Base-by-base conservation (phyloP, 2,329 filamentous ascomycete genomes). In the Microsporum audouinii region DNA sequence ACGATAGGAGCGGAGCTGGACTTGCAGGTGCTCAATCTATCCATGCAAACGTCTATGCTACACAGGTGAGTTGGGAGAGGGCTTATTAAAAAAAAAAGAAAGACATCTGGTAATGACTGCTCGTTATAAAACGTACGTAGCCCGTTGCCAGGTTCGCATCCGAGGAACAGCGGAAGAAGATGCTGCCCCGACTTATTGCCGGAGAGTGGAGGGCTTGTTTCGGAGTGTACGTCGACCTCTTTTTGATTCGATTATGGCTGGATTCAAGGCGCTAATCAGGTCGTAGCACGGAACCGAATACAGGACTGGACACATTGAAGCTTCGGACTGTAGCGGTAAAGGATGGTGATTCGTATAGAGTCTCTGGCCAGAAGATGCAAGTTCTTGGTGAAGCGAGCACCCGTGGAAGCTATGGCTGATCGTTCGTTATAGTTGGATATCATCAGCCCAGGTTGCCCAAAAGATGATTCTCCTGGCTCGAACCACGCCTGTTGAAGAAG, bases 381-480 rank as follows among this genome's bases (percentile, higher is more conserved):
- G 60, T 57, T n/a, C 39, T n/a, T 14, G 39, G 29, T 23, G 7
- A 5, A 31, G 33, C 27, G n/a, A 39, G 31, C 10, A 12, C 2
- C 23, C 49, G 2, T 34, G n/a, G 12, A 36, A 34, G 23, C 17
- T 12, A 12, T 17, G n/a, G 57, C 62, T 63, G 34, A 63, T 29
- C 6, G 14, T 27, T 5, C 14, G 17, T 5, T 56, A 62, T 56
- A 71, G 71, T 60, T 95, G 89, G 89, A 95, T 94, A 60, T 89
- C 88, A 0, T 91, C 84, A 59, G 89, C 89, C 0, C 88, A 95
- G 70, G 87, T 92, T 0, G 89, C 89, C 0, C 80, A 81, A 2
- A 89, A 89, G 68, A 95, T 95, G 89, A 85, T 95, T 2, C 79
- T 95, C 0, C 80, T 95, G 0, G 88, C 88, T 0, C 82, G 89